These are phyloP conservation scores for Aspergillus taichungensis DNA, from an alignment of 495 filamentous ascomycete genomes.

Conservation along the genomic window DNA sequence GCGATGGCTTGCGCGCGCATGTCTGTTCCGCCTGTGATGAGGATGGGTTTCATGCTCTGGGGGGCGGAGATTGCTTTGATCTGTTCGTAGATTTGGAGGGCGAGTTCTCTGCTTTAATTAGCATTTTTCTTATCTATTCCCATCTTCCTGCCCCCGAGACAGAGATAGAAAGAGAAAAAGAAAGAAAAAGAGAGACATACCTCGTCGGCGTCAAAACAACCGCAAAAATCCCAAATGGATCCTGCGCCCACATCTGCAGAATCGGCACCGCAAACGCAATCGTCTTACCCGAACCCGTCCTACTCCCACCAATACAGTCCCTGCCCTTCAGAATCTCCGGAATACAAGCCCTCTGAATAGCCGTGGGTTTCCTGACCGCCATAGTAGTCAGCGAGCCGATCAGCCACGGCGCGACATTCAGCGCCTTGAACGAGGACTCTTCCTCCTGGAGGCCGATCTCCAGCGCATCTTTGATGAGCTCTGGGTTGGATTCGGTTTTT, in stretches of 20 bases:
- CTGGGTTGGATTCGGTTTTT: conserved; percentile 21
- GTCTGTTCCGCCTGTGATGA: conserved; percentile 86
- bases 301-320: conserved; percentile 89
- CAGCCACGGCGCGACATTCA: conserved; percentile 81
- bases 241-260: conserved; percentile 83
- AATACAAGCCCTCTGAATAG: conserved; percentile 88
- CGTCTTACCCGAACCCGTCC: conserved; percentile 98
- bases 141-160: neutral
- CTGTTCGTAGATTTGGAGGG: conserved; percentile 93
- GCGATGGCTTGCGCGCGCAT: conserved; percentile 85
- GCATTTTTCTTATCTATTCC: neutral
- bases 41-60: conserved; percentile 71
- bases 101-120: conserved; percentile 59
- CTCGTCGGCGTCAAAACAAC: conserved; percentile 83
- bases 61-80: conserved; percentile 82
- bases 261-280: conserved; percentile 92
- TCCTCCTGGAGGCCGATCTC: conserved; percentile 33
- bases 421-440: conserved; percentile 58
- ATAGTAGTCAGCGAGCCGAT: conserved; percentile 74
- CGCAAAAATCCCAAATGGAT: conserved; percentile 86
- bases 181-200: conserved; percentile 27
- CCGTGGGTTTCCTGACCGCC: conserved; percentile 82
- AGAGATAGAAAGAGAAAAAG: neutral
- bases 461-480: conserved; percentile 35
- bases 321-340: conserved; percentile 80